Evolutionary conservation across 75 land plant species (phyloP).

Genomic region (Pinus albicaulis): DNA sequence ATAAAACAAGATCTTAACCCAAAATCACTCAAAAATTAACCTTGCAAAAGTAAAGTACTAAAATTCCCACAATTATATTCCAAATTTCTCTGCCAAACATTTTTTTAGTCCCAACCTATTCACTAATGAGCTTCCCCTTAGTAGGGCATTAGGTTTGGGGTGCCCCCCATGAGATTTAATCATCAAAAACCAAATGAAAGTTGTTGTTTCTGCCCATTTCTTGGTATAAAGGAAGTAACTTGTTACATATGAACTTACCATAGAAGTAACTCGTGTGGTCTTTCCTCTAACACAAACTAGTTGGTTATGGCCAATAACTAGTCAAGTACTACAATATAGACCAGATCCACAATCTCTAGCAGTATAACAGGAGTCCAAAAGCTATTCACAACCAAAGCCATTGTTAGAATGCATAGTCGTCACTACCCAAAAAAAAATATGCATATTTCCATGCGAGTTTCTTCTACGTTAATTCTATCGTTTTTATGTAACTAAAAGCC

Average conservation of each 20-base stretch:
- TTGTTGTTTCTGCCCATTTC: background rate
- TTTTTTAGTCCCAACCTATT: no score
- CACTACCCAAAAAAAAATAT: background rate
- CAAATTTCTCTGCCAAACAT: no score
- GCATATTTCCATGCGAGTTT: background rate
- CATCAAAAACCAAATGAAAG: background rate
- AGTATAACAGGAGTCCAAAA: conserved; percentile 37
- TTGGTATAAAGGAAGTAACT: background rate
- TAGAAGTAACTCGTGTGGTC: conserved; percentile 27
- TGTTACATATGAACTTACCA: conserved; percentile 17
- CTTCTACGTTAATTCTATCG: background rate
- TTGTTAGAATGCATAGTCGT: background rate
- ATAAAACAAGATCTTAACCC: no score
- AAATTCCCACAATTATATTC: no score
- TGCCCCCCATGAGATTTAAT: no score
- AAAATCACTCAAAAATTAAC: no score
- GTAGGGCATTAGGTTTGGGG: no score
- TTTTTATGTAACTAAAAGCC: background rate
- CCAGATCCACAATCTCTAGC: conserved; percentile 60
- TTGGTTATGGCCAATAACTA: conserved; percentile 30
- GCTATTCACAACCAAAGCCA: conserved; percentile 24
- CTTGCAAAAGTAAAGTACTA: no score
- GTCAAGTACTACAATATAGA: conserved; percentile 61
- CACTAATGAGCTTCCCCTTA: no score
- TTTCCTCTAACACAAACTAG: conserved; percentile 44